These are phyloP conservation scores for Phylloporus rhodoxanthus DNA, from an alignment of 768 basidiomycete genomes.

Conservation along the genomic window DNA sequence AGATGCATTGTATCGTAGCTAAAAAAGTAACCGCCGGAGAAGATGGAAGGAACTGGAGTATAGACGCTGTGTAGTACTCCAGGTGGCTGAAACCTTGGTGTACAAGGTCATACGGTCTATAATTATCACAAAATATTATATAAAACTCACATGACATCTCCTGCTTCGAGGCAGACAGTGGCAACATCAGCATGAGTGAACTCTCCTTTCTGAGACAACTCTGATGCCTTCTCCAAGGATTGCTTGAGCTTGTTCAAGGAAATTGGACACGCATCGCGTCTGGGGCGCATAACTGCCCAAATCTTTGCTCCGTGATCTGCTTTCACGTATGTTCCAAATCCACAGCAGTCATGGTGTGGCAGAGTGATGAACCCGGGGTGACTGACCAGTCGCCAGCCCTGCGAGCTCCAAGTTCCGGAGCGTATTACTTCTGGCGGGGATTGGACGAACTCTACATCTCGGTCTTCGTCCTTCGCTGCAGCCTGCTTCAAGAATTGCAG, in stretches of 20 bases:
- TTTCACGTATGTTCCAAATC: not conserved
- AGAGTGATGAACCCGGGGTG: conserved; percentile 1
- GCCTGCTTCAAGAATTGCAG: too few relatives aligned
- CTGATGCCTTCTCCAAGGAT: not conserved
- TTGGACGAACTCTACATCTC: not conserved
- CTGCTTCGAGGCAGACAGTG: not conserved
- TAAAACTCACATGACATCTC: not conserved
- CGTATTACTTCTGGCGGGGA: not conserved
- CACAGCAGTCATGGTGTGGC: conserved; percentile 2
- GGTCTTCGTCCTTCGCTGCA: too few relatives aligned
- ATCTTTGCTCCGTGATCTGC: not conserved
- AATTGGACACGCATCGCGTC: not conserved
- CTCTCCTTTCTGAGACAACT: not conserved
- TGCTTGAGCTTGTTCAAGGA: not conserved
- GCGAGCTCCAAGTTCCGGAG: not conserved
- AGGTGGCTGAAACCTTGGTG: not conserved
- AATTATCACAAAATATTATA: too few relatives aligned
- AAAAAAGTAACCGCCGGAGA: not conserved
- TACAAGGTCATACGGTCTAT: not conserved
- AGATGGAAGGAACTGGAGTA: not conserved
- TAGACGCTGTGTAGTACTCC: not conserved
- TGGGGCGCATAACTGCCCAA: not conserved
- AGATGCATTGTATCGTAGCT: not conserved
- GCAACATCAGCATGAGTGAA: not conserved
- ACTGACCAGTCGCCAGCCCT: not conserved